Percentiles rank a stretch among this genome's conserved stretches.
Conservation (phyloP, 2,329 filamentous ascomycete species). For the Huntiella decipiens region DNA sequence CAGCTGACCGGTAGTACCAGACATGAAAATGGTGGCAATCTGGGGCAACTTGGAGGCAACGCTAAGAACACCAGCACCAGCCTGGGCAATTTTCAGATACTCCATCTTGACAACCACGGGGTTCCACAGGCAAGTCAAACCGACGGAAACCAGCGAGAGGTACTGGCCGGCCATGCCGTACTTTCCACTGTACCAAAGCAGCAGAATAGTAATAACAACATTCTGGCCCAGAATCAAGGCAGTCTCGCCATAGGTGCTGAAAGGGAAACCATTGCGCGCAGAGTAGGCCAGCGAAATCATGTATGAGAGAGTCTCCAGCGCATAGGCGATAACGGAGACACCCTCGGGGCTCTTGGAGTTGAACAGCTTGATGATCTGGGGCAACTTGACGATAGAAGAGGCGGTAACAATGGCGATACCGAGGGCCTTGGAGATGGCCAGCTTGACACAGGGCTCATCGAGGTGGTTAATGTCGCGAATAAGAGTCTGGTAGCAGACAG, state of each 20-base stretch:
- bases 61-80: slow-evolving; percentile 62
- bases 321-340: slow-evolving; percentile 75
- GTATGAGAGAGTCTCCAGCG: slow-evolving; percentile 77
- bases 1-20: slow-evolving; percentile 84
- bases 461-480: slow-evolving; percentile 68
- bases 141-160: slow-evolving; percentile 34
- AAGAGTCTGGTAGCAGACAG: slow-evolving; percentile 67
- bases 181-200: slow-evolving; percentile 64
- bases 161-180: slow-evolving; percentile 53
- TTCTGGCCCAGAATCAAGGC: slow-evolving; percentile 86
- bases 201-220: slow-evolving; percentile 68
- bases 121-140: slow-evolving; percentile 42
- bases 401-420: slow-evolving; percentile 86
- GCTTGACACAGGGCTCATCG: slow-evolving; percentile 63
- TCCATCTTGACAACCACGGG: slow-evolving; percentile 51
- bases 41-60: slow-evolving; percentile 88
- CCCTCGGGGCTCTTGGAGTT: slow-evolving; percentile 63
- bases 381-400: slow-evolving; percentile 83
- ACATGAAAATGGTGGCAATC: slow-evolving; percentile 65
- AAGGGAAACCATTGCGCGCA: slow-evolving; percentile 74
- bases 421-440: slow-evolving; percentile 79
- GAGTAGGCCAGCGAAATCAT: slow-evolving; percentile 88
- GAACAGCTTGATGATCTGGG: slow-evolving; percentile 86
- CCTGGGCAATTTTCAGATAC: slow-evolving; percentile 57
- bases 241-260: slow-evolving; percentile 93